Base-by-base conservation (phyloP, 2,329 filamentous ascomycete species). In the Aspergillus sp. region DNA sequence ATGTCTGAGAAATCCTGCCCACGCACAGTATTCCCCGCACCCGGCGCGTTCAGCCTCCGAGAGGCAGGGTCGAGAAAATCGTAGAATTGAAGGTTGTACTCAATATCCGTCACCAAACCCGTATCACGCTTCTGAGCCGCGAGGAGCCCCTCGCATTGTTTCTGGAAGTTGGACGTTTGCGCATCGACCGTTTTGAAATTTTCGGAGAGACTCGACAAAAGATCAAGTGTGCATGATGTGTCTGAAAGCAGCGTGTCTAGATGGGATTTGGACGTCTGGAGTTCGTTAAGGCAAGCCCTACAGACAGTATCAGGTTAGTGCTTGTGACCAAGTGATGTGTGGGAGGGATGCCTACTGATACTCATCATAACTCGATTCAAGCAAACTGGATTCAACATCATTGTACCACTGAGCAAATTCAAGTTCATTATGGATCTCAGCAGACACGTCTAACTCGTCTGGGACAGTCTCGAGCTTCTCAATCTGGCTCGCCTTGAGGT, bases 11-110 rank as follows among this genome's bases (percentile, higher is more conserved):
- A 97, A 45, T 90, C 89, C 51, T 89, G 87, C 56, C 89, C 88
- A 46, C 93, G 89, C 15, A 97, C 93, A 55, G 96, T 82, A 57
- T 89, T 91, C 49, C 90, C 88, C 19, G 93, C 93, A 1, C 93
- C 92, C 0, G 95, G 93, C 0, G 93, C 93, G 78, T 98, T 98
- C 57, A 99, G 84, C 14, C 92, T 85, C 55, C 93, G 85, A 0
- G 92, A 96, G 59, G 93, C 92, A 47, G 89, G 92, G 63, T 99
- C 95, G 6, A 99, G 83, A 70, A 96, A 97, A 19, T 90, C 86
- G 73, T 99, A 99, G 75, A 96, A 97, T 70, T 93, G 88, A n/a
- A 97, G 80, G 66, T 97, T 96, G 23, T 90, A 90, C 25, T 90
- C 89, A 56, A 99, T 89, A 58, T 92, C 88, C 64, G 96, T 86